Conservation (phyloP, 2,329 filamentous ascomycete genomes). For the Colletotrichum sp. region DNA sequence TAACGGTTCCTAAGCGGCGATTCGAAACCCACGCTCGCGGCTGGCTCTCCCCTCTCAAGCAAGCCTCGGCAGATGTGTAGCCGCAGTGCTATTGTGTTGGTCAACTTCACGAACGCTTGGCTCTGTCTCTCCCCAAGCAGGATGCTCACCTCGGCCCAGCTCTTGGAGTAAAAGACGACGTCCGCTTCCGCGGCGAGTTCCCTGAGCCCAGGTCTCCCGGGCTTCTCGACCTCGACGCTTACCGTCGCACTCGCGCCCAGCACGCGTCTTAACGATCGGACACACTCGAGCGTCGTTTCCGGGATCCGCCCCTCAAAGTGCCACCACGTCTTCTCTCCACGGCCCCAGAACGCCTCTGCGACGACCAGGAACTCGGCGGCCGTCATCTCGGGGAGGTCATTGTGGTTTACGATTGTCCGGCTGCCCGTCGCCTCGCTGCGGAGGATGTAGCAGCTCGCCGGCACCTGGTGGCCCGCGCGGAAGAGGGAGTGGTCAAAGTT, state of each 20-base stretch:
- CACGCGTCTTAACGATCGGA: slow-evolving; percentile 54
- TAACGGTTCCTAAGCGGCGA: neutral
- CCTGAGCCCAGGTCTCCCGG: slow-evolving; percentile 62
- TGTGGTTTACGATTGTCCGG: slow-evolving; percentile 75
- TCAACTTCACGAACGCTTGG: neutral
- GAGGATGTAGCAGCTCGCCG: slow-evolving; percentile 74
- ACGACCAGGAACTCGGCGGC: slow-evolving; percentile 60
- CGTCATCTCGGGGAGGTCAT: slow-evolving; percentile 72
- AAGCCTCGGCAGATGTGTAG: slow-evolving; percentile 51
- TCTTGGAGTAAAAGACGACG: slow-evolving; percentile 75
- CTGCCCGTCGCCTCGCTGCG: slow-evolving; percentile 63
- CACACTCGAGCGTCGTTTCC: slow-evolving; percentile 63
- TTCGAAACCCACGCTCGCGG: slow-evolving; percentile 49
- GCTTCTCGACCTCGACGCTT: slow-evolving; percentile 78
- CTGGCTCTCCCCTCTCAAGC: slow-evolving; percentile 49
- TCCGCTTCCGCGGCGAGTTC: slow-evolving; percentile 68
- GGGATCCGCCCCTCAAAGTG: slow-evolving; percentile 73
- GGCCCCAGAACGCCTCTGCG: slow-evolving; percentile 39
- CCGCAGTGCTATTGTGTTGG: slow-evolving; percentile 29
- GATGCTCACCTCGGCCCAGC: slow-evolving; percentile 69
- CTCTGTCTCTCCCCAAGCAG: neutral
- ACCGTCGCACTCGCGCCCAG: slow-evolving; percentile 36
- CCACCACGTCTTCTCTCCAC: slow-evolving; percentile 60
- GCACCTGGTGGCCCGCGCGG: slow-evolving; percentile 55
- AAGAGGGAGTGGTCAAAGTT: slow-evolving; percentile 64